Percentiles rank a stretch among this genome's conserved stretches.
These are phyloP conservation scores for Penicillium psychrofluorescens DNA, from an alignment of 495 filamentous ascomycete species.

Conservation along the genomic window DNA sequence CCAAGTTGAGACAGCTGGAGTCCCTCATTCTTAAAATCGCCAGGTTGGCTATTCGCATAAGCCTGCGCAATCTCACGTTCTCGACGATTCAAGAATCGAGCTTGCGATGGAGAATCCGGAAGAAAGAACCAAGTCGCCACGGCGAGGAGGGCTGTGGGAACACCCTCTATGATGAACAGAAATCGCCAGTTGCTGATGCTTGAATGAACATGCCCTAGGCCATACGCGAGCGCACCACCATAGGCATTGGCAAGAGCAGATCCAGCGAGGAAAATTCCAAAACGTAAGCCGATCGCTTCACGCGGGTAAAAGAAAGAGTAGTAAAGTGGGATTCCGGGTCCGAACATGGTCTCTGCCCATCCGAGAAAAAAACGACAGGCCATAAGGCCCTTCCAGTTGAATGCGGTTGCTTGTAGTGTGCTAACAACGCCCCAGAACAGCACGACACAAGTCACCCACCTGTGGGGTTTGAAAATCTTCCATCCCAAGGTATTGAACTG, in stretches of 20 bases:
- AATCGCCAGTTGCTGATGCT: conserved; percentile 31
- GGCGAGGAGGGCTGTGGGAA: conserved; percentile 3
- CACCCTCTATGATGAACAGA: conserved; percentile 26
- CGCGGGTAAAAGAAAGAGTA: conserved; percentile 16
- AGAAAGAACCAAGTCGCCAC: conserved; percentile 9
- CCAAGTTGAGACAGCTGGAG: conserved; percentile 12
- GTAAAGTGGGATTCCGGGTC: conserved; percentile 16
- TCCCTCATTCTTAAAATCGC: conserved; percentile 12
- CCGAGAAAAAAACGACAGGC: no score
- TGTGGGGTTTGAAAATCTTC: no score
- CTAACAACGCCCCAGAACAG: no score
- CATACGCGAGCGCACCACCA: conserved; percentile 11
- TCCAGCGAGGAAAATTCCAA: conserved; percentile 9
- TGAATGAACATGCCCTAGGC: conserved; percentile 3
- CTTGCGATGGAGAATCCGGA: conserved; percentile 6
- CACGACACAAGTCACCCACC: no score
- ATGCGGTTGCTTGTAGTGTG: no score
- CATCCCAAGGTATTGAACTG: no score
- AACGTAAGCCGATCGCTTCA: conserved; percentile 5
- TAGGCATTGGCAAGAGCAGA: conserved; percentile 11
- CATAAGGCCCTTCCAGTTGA: no score
- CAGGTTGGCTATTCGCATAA: conserved; percentile 11
- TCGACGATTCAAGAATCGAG: conserved; percentile 19
- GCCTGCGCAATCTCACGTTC: conserved; percentile 15
- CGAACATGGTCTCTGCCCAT: no score